A percentile compares a stretch with the other conserved stretches of the same genome.
Conservation (phyloP, 768 basidiomycete species). For the Collybiopsis confluens region DNA sequence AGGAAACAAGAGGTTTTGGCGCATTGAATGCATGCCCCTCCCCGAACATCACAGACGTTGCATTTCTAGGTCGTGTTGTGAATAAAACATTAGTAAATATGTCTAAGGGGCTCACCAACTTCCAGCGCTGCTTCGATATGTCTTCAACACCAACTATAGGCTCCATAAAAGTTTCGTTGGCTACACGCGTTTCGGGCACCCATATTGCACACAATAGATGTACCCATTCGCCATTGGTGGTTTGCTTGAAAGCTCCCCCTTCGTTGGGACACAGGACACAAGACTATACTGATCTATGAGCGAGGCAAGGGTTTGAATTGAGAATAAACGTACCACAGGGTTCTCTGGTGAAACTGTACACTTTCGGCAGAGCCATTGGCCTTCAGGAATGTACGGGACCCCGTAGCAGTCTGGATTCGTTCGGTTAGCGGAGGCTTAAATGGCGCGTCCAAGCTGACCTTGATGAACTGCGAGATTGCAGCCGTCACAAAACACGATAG, state of each 20-base stretch:
- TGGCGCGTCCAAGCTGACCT: slow-evolving; percentile 44
- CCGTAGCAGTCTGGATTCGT: slow-evolving; percentile 84
- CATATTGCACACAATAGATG: slow-evolving; percentile 96
- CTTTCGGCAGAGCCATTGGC: slow-evolving; percentile 98
- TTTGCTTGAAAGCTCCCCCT: slow-evolving; percentile 98
- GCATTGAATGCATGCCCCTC: slow-evolving; percentile 95
- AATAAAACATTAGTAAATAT: neutral
- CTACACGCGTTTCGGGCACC: slow-evolving; percentile 91
- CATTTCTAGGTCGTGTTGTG: slow-evolving; percentile 35
- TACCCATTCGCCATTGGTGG: slow-evolving; percentile 87
- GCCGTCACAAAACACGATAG: slow-evolving; percentile 98
- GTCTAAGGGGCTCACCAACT: slow-evolving; percentile 56
- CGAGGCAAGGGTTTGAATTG: neutral
- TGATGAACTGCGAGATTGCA: slow-evolving; percentile 99
- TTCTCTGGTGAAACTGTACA: slow-evolving; percentile 97
- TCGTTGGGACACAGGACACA: slow-evolving; percentile 97
- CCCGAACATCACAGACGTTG: slow-evolving; percentile 38
- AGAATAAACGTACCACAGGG: slow-evolving; percentile 68
- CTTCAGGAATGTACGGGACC: slow-evolving; percentile 98
- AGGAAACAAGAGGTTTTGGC: slow-evolving; percentile 84
- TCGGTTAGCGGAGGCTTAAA: neutral
- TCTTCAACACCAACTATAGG: slow-evolving; percentile 87
- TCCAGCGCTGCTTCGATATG: slow-evolving; percentile 91
- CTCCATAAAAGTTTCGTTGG: slow-evolving; percentile 97
- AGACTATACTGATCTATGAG: slow-evolving; percentile 41